phyloP scores from a whole-genome alignment of 2,329 filamentous ascomycete species.

The Neoascochyta sp. region DNA sequence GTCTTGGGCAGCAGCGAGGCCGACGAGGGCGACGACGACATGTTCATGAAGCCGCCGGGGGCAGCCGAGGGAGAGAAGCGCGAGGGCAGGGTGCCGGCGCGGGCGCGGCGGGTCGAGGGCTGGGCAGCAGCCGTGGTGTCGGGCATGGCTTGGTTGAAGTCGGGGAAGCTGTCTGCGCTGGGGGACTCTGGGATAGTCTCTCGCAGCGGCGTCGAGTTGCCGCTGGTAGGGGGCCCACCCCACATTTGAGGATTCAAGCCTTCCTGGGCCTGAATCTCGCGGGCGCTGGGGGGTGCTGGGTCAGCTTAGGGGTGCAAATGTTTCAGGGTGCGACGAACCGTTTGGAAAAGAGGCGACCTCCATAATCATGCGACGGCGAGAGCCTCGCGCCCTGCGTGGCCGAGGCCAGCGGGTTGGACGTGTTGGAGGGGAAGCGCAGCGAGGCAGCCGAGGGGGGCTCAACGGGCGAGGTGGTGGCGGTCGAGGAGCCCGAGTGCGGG shows the following conservation, averaged over 20 bases:
- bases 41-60: slow-evolving; percentile 54
- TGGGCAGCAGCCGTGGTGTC: slow-evolving; percentile 57
- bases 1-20: slow-evolving; percentile 66
- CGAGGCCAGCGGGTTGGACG: slow-evolving; percentile 52
- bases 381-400: slow-evolving; percentile 62
- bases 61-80: slow-evolving; percentile 77
- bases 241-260: slow-evolving; percentile 72
- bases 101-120: slow-evolving; percentile 68
- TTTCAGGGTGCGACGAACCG: slow-evolving; percentile 60
- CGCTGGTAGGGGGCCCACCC: slow-evolving; percentile 94
- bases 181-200: slow-evolving; percentile 98
- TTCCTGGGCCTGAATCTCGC: slow-evolving; percentile 97
- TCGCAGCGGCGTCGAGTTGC: slow-evolving; percentile 90
- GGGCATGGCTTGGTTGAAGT: slow-evolving; percentile 71
- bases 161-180: slow-evolving; percentile 85
- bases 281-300: slow-evolving; percentile 60
- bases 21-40: slow-evolving; percentile 9
- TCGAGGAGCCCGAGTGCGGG: slow-evolving; percentile 73
- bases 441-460: slow-evolving; percentile 63
- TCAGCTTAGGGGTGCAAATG: slow-evolving; percentile 37
- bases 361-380: slow-evolving; percentile 92
- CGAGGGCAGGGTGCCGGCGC: slow-evolving; percentile 94
- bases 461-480: slow-evolving; percentile 73
- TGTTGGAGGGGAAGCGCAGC: slow-evolving; percentile 69
- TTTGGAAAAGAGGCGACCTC: slow-evolving; percentile 79